Conservation (phyloP, 1,284 basidiomycete genomes). For the Inonotus hispidus region DNA sequence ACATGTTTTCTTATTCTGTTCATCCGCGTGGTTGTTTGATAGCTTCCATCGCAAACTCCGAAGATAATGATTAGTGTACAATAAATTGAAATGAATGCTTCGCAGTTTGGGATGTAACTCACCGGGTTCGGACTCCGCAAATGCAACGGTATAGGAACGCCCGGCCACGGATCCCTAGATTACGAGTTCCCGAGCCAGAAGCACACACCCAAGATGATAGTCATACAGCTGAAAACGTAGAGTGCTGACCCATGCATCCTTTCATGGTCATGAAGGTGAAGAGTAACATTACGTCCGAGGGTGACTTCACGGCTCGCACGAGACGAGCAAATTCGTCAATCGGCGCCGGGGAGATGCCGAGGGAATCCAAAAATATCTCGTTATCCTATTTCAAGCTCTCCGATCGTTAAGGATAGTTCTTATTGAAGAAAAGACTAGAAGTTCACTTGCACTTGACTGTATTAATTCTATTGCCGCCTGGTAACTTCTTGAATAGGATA, state of each 20-base stretch:
- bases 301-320: background rate
- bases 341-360: constrained; percentile 1
- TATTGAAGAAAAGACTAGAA: background rate
- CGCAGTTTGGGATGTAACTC: background rate
- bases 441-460: background rate
- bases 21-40: background rate
- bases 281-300: background rate
- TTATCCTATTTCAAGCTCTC: background rate
- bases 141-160: background rate
- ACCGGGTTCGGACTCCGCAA: background rate
- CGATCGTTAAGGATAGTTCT: background rate
- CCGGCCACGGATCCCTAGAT: background rate
- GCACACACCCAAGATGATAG: background rate
- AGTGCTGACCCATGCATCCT: background rate
- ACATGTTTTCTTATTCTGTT: background rate
- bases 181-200: background rate
- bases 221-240: background rate
- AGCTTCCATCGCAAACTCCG: background rate
- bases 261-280: background rate
- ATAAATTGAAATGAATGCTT: background rate
- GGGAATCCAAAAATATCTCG: background rate
- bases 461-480: background rate
- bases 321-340: background rate
- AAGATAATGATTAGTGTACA: background rate
- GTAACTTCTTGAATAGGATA: background rate